These are phyloP conservation scores for Arabidopsis lyrata DNA, from an alignment of 441 rosid species.

Conservation along the genomic window DNA sequence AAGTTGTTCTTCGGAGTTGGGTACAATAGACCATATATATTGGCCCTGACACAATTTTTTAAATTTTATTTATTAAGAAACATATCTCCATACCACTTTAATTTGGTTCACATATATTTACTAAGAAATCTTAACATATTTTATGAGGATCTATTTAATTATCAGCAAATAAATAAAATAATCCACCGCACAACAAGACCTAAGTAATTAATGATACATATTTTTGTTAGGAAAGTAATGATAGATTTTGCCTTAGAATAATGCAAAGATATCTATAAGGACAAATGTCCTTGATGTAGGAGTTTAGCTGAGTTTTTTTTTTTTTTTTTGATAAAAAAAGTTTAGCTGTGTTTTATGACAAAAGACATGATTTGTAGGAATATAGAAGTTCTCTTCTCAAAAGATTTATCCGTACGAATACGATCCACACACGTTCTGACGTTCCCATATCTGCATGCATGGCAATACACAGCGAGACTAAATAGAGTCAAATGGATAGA, in stretches of 20 bases:
- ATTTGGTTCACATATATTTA: too few species aligned
- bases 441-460: slow-evolving; percentile 27
- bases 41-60: too few species aligned
- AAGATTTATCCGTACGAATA: background rate
- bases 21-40: too few species aligned
- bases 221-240: background rate
- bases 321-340: background rate
- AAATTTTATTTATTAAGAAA: too few species aligned
- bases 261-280: background rate
- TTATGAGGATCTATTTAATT: too few species aligned
- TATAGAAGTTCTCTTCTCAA: background rate
- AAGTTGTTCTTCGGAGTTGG: background rate
- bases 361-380: slow-evolving; percentile 11
- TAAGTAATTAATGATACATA: background rate
- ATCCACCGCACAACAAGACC: background rate
- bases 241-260: background rate
- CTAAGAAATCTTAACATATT: too few species aligned
- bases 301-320: background rate
- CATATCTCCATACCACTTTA: too few species aligned
- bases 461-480: background rate
- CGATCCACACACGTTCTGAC: background rate
- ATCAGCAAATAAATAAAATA: too few species aligned
- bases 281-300: slow-evolving; percentile 2
- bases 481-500: slow-evolving; percentile 25
- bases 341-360: slow-evolving; percentile 7